Base-by-base conservation (phyloP, 805 yeast genomes). In the Cyberlindnera amylophila region DNA sequence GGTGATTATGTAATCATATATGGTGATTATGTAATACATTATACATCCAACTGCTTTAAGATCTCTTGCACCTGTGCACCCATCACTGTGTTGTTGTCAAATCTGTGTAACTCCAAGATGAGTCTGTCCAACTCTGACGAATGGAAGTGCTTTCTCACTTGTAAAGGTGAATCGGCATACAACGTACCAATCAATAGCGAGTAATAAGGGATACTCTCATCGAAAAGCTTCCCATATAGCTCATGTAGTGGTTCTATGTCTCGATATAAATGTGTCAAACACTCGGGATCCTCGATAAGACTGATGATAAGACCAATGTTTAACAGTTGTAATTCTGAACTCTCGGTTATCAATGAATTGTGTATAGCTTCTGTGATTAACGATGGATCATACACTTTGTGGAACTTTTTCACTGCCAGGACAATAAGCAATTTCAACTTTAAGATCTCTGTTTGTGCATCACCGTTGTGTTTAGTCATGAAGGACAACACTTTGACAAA, bases 221-320 rank as follows among this genome's bases (percentile, higher is more conserved):
- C 18, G 1, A 35, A 19, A 3, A 44, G 34, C 6, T 32, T 36
- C 2, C 21, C 17, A 31, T 45, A 50, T 1, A 57, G 27, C 2
- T 36, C 30, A 27, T 52, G 50, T 3, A 55, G 30, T 10, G 10
- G 28, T 6, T 24, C 15, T 1, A 47, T 4, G 17, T 34, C 42
- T 4, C 16, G 9, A 3, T 17, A 19, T 10, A 27, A 31, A 1
- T 31, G 10, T n/a, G 34, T 12, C 3, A 45, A 21, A 19, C 55
- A 45, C 2, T 15, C 11, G 0, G 36, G 24, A 11, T 49, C 42
- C 13, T 55, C 60, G 2, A 47, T 24, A 9, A 58, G 45, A 19
- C 50, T 51, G 10, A 57, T 40, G 12, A 58, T 17, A 0, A 58
- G 40, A 1, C 63, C 63, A 28, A 53, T 34, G 23, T 43, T 42